Base-by-base conservation (phyloP, 2,329 filamentous ascomycete species). In the Hypomyces rosellus region DNA sequence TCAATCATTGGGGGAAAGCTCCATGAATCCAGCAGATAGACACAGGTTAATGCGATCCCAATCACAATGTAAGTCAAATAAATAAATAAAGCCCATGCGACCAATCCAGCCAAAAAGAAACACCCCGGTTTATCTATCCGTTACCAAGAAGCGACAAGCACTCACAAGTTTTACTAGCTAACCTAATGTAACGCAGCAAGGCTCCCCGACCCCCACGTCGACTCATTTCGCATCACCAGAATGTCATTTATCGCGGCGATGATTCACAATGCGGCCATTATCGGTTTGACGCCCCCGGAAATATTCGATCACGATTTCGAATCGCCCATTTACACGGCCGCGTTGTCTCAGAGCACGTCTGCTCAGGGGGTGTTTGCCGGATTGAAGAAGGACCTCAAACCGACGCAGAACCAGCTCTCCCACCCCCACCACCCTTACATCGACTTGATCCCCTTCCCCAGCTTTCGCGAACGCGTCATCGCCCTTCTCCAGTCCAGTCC, bases 381-480 rank as follows among this genome's bases (percentile, higher is more conserved):
- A 5, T 40, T 64, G 38, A 60, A 63, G 41, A 57, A 55, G 40
- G 61, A 64, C 33, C 44, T 64, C n/a, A 56, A 60, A 2, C 62
- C 62, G 11, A 61, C 58, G 25, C 45, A 52, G n/a, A 54, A 51
- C 13, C 62, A 64, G 41, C 52, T 64, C n/a, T 43, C 51, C 15
- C 49, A 48, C 2, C 40, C 55, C 18, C 62, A 64, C 18, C 62
- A 64, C 18, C 62, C 62, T 1, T 64, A 60, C 25, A 56, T 64
- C 14, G 62, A 64, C 18, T 47, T 49, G 3, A 55, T 64, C 3
- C 62, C 62, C 3, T 63, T 63, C 45, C 54, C 42, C n/a, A 54
- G 58, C 16, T 49, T 64, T 5, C 56, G 62, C 7, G 58, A 62
- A 4, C 62, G 61, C 4, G 49, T 64, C 13, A 63, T 64, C n/a